Evolutionary conservation across 179 eudicot species (phyloP).

Genomic region (Dionaea muscipula): DNA sequence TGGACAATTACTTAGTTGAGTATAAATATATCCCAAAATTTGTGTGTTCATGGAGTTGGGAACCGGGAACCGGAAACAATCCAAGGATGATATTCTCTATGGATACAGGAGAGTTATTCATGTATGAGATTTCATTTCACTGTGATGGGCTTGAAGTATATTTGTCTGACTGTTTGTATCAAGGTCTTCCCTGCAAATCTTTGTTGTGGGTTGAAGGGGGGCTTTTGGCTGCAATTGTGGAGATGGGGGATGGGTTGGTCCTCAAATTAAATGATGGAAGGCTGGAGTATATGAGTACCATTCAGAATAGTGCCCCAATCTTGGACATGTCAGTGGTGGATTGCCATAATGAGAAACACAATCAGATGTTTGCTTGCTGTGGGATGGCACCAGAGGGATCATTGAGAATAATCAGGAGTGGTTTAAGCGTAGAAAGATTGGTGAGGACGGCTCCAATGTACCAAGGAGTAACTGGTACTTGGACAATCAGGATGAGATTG

Average conservation of each 20-base stretch:
- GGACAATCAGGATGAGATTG: constrained; percentile 66
- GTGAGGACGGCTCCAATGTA: constrained; percentile 80
- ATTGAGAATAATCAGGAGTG: constrained; percentile 77
- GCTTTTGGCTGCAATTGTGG: constrained; percentile 71
- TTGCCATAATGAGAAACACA: constrained; percentile 78
- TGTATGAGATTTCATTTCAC: constrained; percentile 45
- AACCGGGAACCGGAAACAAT: constrained; percentile 34
- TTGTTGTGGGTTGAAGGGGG: constrained; percentile 77
- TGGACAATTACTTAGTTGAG: constrained; percentile 40
- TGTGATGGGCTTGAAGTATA: constrained; percentile 43
- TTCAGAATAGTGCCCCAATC: constrained; percentile 89
- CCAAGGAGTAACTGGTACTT: constrained; percentile 81
- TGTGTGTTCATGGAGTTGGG: constrained; percentile 95
- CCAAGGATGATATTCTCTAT: constrained; percentile 66
- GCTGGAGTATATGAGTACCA: constrained; percentile 43
- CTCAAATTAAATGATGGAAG: constrained; percentile 60
- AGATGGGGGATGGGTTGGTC: constrained; percentile 94
- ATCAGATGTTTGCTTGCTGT: constrained; percentile 95
- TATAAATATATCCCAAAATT: constrained; percentile 34
- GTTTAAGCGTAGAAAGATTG: constrained; percentile 74
- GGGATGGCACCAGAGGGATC: constrained; percentile 97
- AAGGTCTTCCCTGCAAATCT: constrained; percentile 51
- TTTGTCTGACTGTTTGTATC: constrained; percentile 68
- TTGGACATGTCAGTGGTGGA: constrained; percentile 85
- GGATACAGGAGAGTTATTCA: constrained; percentile 70